Base-by-base conservation (phyloP, 345 rosid species). In the Camelina laxa region DNA sequence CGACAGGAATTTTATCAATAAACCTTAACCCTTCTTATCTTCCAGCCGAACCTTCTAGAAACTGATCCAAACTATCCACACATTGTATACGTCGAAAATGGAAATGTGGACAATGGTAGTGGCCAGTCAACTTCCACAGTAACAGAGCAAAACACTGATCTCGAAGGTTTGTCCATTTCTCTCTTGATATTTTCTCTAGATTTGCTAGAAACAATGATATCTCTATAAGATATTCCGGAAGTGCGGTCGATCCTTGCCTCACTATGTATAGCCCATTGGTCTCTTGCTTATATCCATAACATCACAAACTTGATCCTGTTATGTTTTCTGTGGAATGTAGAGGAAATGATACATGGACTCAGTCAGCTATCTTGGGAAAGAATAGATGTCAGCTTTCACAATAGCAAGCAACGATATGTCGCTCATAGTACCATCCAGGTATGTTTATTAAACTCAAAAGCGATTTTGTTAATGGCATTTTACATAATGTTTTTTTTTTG, bases 381-480 rank as follows among this genome's bases (percentile, higher is more conserved):
- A 53, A 84, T 93, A 24, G 93, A 93, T 80, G 98, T 93, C 58
- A 93, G 96, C 84, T 93, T 93, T 82, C 89, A 81, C 73, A 86
- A 84, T 73, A 93, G 98, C 79, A 86, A 58, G 74, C 98, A 91
- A 70, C 87, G 97, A 14, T 86, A 81, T 24, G 70, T 83, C 60
- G 97, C 97, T 72, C 96, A 93, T 73, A 91, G 66, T 78, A 93
- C 98, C 65, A 91, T 93, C 76, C 90, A 91, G 92, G 98, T 80
- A 89, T 85, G 97, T 78, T 77, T 76, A 5, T 11, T 7, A 30
- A 44, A 44, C 44, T 53, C 24, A 6, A 4, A 58, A 15, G 66
- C 47, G 1, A 9, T 50, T 50, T 27, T 38, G 48, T 20, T 14
- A 53, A 41, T 9, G 47, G 57, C 36, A 48, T 36, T 53, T 39